Conservation (phyloP, 129 eudicot species). For the Dittrichia graveolens region DNA sequence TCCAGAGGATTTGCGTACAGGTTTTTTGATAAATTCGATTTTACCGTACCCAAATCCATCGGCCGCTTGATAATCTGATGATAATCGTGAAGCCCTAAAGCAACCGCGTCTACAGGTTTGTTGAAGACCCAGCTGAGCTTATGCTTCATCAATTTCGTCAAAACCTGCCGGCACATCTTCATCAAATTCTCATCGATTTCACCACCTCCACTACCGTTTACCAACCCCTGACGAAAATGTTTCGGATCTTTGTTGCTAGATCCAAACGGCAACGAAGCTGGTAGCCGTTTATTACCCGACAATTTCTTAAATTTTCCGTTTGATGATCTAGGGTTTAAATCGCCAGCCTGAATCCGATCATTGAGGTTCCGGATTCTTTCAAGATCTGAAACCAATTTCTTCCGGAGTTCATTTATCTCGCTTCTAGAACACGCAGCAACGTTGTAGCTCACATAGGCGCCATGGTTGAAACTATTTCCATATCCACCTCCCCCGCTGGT, state of each 20-base stretch:
- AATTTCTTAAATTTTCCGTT: constrained; percentile 49
- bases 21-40: constrained; percentile 48
- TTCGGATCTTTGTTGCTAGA: constrained; percentile 40
- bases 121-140: constrained; percentile 61
- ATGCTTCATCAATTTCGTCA: constrained; percentile 69
- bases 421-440: constrained; percentile 49
- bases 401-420: constrained; percentile 62
- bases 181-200: constrained; percentile 41
- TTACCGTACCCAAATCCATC: constrained; percentile 95
- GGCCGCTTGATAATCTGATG: constrained; percentile 74
- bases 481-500: constrained; percentile 3
- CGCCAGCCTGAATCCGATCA: constrained; percentile 67
- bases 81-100: constrained; percentile 82
- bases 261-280: constrained; percentile 37
- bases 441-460: constrained; percentile 49
- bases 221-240: constrained; percentile 11
- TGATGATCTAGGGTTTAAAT: constrained; percentile 44
- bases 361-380: constrained; percentile 62
- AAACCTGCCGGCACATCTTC: constrained; percentile 64
- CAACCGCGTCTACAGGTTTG: constrained; percentile 71
- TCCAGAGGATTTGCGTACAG: constrained; percentile 51
- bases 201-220: constrained; percentile 15
- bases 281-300: constrained; percentile 50
- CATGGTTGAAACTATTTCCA: constrained; percentile 40
- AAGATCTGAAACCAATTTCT: constrained; percentile 60